phyloP scores from a whole-genome alignment of 1,284 basidiomycete species.

The Moesziomyces parantarcticus region DNA sequence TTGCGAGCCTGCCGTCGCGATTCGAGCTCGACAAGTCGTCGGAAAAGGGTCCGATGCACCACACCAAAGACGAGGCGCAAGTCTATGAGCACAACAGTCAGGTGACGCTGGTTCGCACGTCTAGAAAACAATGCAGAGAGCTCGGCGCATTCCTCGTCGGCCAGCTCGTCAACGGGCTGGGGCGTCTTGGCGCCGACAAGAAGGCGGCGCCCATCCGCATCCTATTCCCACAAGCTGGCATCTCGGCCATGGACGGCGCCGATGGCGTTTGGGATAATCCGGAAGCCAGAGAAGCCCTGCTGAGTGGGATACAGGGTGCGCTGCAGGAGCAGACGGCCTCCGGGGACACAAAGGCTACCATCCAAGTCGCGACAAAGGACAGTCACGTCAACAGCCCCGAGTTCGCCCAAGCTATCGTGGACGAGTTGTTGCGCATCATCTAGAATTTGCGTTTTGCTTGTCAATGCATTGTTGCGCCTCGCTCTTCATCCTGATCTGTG shows the following conservation, averaged over 20 bases:
- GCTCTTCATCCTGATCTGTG: too few relatives aligned
- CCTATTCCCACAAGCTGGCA: slow-evolving; percentile 17
- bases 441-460: background rate
- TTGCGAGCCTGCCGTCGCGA: slow-evolving; percentile 17
- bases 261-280: slow-evolving; percentile 25
- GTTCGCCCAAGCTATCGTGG: slow-evolving; percentile 23
- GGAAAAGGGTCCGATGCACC: slow-evolving; percentile 19
- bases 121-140: slow-evolving; percentile 15
- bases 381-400: slow-evolving; percentile 38
- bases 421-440: slow-evolving; percentile 5
- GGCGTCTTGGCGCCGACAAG: background rate
- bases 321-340: background rate
- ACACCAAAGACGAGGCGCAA: slow-evolving; percentile 17
- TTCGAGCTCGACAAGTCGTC: slow-evolving; percentile 5
- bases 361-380: slow-evolving; percentile 7
- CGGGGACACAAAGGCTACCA: background rate
- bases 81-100: slow-evolving; percentile 40
- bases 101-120: slow-evolving; percentile 36
- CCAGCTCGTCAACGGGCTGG: slow-evolving; percentile 12
- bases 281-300: slow-evolving; percentile 17
- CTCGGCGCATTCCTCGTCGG: slow-evolving; percentile 18
- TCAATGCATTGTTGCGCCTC: background rate
- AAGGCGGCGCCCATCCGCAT: slow-evolving; percentile 11
- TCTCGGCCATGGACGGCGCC: slow-evolving; percentile 30
- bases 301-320: slow-evolving; percentile 5